Evolutionary conservation across 2,329 filamentous ascomycete species (phyloP), one percentile per base, ranked within the genome.

Genomic region (Neopestalotiopsis sp.): DNA sequence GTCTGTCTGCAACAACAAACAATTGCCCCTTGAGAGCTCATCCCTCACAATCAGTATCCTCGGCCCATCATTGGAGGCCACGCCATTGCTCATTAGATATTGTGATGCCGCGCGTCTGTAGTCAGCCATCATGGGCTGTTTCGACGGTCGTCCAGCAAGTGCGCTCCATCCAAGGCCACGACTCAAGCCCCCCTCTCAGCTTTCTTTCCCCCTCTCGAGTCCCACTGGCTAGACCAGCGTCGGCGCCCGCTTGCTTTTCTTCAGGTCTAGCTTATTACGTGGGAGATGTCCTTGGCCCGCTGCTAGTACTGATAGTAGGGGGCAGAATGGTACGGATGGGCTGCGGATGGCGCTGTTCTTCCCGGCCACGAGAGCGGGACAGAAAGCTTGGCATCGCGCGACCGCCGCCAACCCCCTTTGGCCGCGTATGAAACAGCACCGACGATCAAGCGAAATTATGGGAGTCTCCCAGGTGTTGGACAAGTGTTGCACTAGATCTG

Each of bases 321-420:
- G 24, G 57, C 13, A 4, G 3, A 14, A 30, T 17, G 57, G 57
- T 52, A 52, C 45, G 34, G 59, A 34, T 34, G 13, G 59, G 59
- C 17, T 38, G 10, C 13, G 28, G 34, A 24, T 30, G 30, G n/a
- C 17, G 59, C 30, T 30, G 17, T 34, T 30, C 17, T 52, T 62
- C 59, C 59, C 59, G 59, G 59, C 59, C 32, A 30, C 34, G 59
- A 34, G 30, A 62, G 34, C 59, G 59, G 59, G 59, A 62, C 14
- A 14, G 32, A 62, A 62, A 62, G 59, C 59, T 62, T 62, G 59
- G 59, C 59, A 34, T 62, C 59, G 59, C 59, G 30, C 59, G 59
- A 62, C 34, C 45, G 32, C 7, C 59, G 59, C 59, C 59, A 40
- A 40, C 59, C 30, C 59, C 28, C 30, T 40, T 34, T 62, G 34